Evolutionary conservation across 2,329 filamentous ascomycete species (phyloP), one percentile per base, ranked within the genome.

Genomic region (Rasamsonia emersonii): DNA sequence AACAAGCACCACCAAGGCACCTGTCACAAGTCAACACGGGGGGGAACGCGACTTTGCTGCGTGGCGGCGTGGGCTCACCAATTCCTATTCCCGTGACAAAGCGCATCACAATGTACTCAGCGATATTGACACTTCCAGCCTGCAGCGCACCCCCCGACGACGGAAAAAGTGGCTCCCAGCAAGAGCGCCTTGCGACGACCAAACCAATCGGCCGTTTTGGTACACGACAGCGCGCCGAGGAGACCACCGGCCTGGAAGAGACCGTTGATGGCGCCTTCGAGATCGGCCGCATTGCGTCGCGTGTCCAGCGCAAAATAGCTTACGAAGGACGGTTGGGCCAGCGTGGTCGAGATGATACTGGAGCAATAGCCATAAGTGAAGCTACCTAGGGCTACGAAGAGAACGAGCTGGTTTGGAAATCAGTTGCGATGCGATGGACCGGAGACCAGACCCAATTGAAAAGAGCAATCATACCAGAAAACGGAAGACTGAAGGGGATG

Each of bases 341-440:
- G 32, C 4, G 36, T 38, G 15, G 36, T 35, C 10, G 32, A 33
- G 27, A 35, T 35, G 13, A 35, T 38, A 24, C 36, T 38, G 15
- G 32, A 34, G 18, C 27, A 28, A 18, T 35, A 38, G 13, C 32
- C 32, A 15, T 38, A 35, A 10, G 36, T 35, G 15, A 29, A 23
- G 24, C 36, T 38, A 15, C 35, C 35, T 9, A 38, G 24, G 15
- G 35, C 35, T 7, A 38, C 35, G 8, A 37, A 37, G 15, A 28
- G 26, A 16, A 35, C 31, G 17, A 38, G 30, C 31, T 37, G 18
- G n/a, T n/a, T n/a, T n/a, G n/a, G n/a, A n/a, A n/a, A n/a, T n/a
- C n/a, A n/a, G n/a, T n/a, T n/a, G n/a, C n/a, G n/a, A n/a, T n/a
- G n/a, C n/a, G n/a, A n/a, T n/a, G n/a, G n/a, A n/a, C n/a, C n/a